Evolutionary conservation across 257 asterid genomes (phyloP).

Genomic region (Ballota nigra): DNA sequence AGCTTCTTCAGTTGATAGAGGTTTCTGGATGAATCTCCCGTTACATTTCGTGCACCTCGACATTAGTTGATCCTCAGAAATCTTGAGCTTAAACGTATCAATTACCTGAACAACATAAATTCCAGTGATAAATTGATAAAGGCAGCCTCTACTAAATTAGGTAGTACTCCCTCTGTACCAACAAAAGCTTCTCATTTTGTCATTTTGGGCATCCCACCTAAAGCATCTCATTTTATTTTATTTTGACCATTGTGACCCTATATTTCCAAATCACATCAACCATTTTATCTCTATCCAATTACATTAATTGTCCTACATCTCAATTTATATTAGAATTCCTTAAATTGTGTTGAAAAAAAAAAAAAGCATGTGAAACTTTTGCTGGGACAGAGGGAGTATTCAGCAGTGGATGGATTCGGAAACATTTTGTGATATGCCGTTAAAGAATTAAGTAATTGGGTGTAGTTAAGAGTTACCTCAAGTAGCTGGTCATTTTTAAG

Average conservation of each 20-base stretch:
- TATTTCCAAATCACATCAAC: no score
- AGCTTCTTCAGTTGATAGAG: slow-evolving; percentile 89
- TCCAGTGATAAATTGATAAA: slow-evolving; percentile 1
- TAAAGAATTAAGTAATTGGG: background rate
- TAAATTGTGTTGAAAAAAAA: no score
- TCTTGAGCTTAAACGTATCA: slow-evolving; percentile 66
- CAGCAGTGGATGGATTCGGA: background rate
- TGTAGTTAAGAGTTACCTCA: slow-evolving; percentile 49
- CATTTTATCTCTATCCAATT: no score
- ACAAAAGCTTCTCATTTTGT: no score
- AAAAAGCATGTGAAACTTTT: no score
- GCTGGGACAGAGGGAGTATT: no score
- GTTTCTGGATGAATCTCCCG: slow-evolving; percentile 86
- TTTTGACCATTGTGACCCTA: no score
- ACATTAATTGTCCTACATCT: no score
- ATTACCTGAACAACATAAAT: slow-evolving; percentile 53
- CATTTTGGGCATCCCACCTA: no score
- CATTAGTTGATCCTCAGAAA: slow-evolving; percentile 79
- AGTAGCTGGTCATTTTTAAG: slow-evolving; percentile 78
- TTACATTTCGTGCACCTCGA: slow-evolving; percentile 94
- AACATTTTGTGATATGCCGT: background rate
- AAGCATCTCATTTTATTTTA: no score
- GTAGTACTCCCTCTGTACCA: no score
- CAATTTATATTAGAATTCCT: no score
- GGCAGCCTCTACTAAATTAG: background rate